Evolutionary conservation across 192 early-diverging fungal species (phyloP).

Genomic region (Podochytrium sp.): DNA sequence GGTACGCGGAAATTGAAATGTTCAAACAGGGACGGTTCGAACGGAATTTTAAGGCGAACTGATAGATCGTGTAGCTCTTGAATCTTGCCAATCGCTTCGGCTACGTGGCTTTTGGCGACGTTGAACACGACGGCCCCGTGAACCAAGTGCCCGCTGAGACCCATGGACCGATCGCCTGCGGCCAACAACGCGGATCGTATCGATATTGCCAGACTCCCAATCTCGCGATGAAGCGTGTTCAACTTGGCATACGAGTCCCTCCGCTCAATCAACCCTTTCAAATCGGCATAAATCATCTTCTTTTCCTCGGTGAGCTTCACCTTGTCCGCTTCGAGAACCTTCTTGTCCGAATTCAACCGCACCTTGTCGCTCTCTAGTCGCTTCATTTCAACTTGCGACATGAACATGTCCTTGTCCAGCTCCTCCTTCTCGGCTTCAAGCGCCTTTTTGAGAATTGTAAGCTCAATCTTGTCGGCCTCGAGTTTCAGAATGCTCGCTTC

Average conservation of each 20-base stretch:
- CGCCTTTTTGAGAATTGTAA: constrained; percentile 37
- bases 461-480: constrained; percentile 30
- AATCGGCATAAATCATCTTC: background rate
- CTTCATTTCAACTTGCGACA: background rate
- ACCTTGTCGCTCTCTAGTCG: background rate
- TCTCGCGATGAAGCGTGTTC: background rate
- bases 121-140: constrained; percentile 1
- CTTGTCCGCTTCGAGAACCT: background rate
- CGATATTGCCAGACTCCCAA: background rate
- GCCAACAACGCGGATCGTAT: background rate
- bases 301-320: background rate
- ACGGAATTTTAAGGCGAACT: background rate
- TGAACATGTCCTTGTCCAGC: constrained; percentile 23
- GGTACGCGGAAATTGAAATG: background rate
- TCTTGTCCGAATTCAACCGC: background rate
- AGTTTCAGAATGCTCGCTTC: constrained; percentile 25
- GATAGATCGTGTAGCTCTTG: background rate
- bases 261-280: background rate
- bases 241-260: background rate
- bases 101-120: background rate
- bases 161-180: background rate
- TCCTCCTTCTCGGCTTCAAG: constrained; percentile 35
- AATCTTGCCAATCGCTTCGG: background rate
- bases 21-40: constrained; percentile 5
- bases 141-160: background rate